Base-by-base conservation (phyloP, 2,329 filamentous ascomycete genomes). In the Boeremia lycopersici region DNA sequence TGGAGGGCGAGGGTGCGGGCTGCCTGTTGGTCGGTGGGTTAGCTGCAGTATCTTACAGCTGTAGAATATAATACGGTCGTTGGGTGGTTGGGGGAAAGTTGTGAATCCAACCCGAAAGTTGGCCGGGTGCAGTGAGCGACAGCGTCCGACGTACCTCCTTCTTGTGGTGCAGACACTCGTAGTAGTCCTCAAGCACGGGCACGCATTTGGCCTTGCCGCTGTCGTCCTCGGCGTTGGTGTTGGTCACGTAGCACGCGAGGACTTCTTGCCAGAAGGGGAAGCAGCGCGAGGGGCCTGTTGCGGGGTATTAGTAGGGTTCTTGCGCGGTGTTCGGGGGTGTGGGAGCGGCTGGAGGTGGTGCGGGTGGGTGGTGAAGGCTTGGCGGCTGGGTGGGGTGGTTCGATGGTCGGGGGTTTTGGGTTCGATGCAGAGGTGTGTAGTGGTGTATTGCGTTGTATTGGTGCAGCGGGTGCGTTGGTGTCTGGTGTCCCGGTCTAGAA, bases 231-330 rank as follows among this genome's bases (percentile, higher is more conserved):
- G 89, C 81, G 63, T 84, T 85, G 51, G 91, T 91, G 81, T 98
- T 98, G 74, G 96, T 88, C 58, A 97, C 92, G 78, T 99, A 99
- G 86, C 95, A 99, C 71, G 92, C 92, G 75, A 99, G 89, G 64
- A 98, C 87, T 80, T 99, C 95, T 81, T 99, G 95, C 95, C 95
- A 99, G 86, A 97, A 99, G 74, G 93, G 91, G 82, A 96, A 98
- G 87, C 95, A 99, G 78, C 93, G 90, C 69, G 82, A 84, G 64
- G 84, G 84, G 71, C 86, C 86, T 89, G 70, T 17, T 7, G 3
- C 10, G 35, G 10, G 4, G 13, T n/a, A 42, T 59, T 47, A 53
- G 56, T 28, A 25, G 3, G 13, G n/a, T 8, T 26, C 30, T 39
- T 33, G 23, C 25, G 23, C 2, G 11, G 29, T 11, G n/a, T 1